A percentile compares a stretch with the other conserved stretches of the same genome.
Conservation (phyloP, 1,139 yeast genomes). For the Suhomyces chickasaworum region DNA sequence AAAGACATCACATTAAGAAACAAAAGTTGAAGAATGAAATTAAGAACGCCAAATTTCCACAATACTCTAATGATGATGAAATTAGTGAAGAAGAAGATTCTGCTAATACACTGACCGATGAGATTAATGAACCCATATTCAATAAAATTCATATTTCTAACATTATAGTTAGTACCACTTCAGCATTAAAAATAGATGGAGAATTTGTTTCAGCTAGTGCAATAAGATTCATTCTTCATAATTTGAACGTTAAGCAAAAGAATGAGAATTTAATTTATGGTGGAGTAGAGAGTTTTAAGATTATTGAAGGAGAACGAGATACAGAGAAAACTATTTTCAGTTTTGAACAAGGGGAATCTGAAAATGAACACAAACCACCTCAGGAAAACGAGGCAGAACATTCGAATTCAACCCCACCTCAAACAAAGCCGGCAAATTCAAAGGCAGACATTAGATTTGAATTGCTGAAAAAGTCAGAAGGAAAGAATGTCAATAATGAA, state of each 20-base stretch:
- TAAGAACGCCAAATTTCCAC: slow-evolving; percentile 30
- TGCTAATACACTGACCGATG: slow-evolving; percentile 17
- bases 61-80: slow-evolving; percentile 30
- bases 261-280: slow-evolving; percentile 49
- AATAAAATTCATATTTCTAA: slow-evolving; percentile 36
- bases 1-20: slow-evolving; percentile 34
- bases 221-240: slow-evolving; percentile 30
- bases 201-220: slow-evolving; percentile 35
- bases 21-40: slow-evolving; percentile 23
- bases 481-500: slow-evolving; percentile 27
- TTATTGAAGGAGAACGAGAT: slow-evolving; percentile 25
- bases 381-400: neutral
- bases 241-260: slow-evolving; percentile 45
- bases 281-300: slow-evolving; percentile 38
- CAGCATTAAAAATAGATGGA: slow-evolving; percentile 46
- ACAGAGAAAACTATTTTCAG: slow-evolving; percentile 22
- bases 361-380: slow-evolving; percentile 2
- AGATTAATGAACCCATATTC: slow-evolving; percentile 24
- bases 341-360: slow-evolving; percentile 16
- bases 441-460: slow-evolving; percentile 59
- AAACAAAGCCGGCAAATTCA: slow-evolving; percentile 10
- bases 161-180: slow-evolving; percentile 44
- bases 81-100: slow-evolving; percentile 13
- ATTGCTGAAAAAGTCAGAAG: slow-evolving; percentile 33
- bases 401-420: neutral